Base-by-base conservation (phyloP, 2,329 filamentous ascomycete genomes). In the Microsporum ferrugineum region DNA sequence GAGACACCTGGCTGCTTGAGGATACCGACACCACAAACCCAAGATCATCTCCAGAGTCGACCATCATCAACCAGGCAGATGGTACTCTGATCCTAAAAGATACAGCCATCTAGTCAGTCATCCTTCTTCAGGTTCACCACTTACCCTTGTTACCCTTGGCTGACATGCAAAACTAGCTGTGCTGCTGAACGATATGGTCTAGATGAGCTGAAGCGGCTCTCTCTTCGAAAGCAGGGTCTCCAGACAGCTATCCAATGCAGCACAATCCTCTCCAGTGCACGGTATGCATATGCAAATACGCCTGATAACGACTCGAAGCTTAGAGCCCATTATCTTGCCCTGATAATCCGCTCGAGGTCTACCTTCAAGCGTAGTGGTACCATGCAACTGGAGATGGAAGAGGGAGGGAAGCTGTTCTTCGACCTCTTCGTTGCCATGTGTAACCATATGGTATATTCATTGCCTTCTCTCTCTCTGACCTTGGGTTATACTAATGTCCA, bases 321-420 rank as follows among this genome's bases (percentile, higher is more conserved):
- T 60, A 83, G 91, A 62, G 90, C 90, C 29, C 91, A 96, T 75
- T 96, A 95, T 68, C 84, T 96, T 41, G 90, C 91, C 17, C 84
- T 96, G 70, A 95, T 96, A 75, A 95, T 96, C 71, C 86, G 91
- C 66, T 89, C 87, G 68, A 84, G 91, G 66, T 83, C 84, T 70
- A 95, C 89, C 1, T 96, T 96, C 77, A 96, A 95, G 80, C 82
- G 89, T 60, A 95, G 90, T 74, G 90, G 91, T 60, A 96, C 91
- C 2, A 95, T 96, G 91, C 91, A 96, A 76, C 84, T 89, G 67
- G 91, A 96, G 77, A 96, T 96, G 91, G 88, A 88, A 73, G 84
- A 84, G 64, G 91, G 91, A 33, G 89, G 89, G 60, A 88, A 88
- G 70, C 79, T 95, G 62, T 96, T 95, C 78, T 96, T 96, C 71